Evolutionary conservation across 768 basidiomycete species (phyloP).

Genomic region (Rhodotorula taiwanensis): DNA sequence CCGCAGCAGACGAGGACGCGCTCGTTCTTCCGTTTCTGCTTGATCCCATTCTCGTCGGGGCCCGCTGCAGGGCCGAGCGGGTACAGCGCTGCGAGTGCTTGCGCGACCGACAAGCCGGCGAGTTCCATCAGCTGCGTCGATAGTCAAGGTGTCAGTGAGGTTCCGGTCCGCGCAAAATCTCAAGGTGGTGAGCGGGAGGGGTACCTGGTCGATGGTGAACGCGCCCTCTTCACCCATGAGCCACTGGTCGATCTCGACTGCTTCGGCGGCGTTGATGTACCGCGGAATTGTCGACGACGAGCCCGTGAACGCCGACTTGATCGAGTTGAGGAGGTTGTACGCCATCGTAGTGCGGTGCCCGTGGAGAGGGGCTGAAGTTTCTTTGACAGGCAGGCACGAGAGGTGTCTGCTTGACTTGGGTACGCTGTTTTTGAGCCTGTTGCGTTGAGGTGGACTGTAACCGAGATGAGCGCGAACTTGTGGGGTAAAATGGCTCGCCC

Average conservation of each 20-base stretch:
- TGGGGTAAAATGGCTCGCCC: too few relatives aligned
- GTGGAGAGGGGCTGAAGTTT: too few relatives aligned
- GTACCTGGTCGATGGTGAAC: slow-evolving; percentile 85
- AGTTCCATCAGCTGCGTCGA: slow-evolving; percentile 84
- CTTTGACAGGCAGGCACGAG: too few relatives aligned
- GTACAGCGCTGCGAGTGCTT: slow-evolving; percentile 73
- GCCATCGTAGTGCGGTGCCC: neutral
- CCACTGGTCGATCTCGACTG: slow-evolving; percentile 76
- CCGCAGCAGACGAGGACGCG: slow-evolving; percentile 92
- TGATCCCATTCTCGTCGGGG: slow-evolving; percentile 44
- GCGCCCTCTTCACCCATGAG: slow-evolving; percentile 78
- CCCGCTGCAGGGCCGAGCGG: slow-evolving; percentile 44
- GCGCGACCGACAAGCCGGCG: slow-evolving; percentile 88
- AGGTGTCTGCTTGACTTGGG: too few relatives aligned
- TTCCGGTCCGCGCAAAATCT: too few relatives aligned
- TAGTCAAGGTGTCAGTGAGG: neutral
- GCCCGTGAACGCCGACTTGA: neutral
- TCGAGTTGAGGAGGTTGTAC: neutral
- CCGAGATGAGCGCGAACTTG: too few relatives aligned
- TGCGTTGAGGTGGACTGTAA: too few relatives aligned
- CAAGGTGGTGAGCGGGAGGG: slow-evolving; percentile 5
- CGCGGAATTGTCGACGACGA: neutral
- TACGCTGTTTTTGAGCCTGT: too few relatives aligned
- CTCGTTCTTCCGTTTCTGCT: slow-evolving; percentile 50
- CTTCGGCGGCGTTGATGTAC: slow-evolving; percentile 24